A percentile compares a stretch with the other conserved stretches of the same genome.
Evolutionary conservation across 2,329 filamentous ascomycete genomes (phyloP).

Genomic region (Microdochium trichocladiopsis): DNA sequence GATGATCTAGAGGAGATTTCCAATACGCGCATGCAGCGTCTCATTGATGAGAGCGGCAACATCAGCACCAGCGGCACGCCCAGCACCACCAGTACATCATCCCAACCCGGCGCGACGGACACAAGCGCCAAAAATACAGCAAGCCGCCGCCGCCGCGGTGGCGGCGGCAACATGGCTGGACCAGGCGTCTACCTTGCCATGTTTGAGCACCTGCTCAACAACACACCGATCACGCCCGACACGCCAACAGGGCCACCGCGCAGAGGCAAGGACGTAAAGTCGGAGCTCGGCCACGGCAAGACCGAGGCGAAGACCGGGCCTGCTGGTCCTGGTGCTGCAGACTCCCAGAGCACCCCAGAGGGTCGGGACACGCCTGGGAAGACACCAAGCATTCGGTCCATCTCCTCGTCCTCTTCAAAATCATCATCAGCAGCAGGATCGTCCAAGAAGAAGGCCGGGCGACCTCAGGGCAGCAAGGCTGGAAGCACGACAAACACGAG

Average conservation of each 20-base stretch:
- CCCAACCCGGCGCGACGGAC: no score
- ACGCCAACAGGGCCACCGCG: conserved; percentile 44
- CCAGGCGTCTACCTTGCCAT: conserved; percentile 66
- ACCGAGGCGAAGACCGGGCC: neutral
- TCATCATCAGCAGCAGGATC: no score
- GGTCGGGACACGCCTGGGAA: neutral
- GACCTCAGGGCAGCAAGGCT: no score
- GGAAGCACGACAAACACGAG: neutral
- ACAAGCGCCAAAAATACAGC: neutral
- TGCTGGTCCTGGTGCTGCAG: neutral
- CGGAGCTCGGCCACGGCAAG: neutral
- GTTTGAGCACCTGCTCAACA: conserved; percentile 66
- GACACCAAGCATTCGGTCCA: neutral
- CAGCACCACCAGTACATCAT: neutral
- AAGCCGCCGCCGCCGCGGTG: conserved; percentile 8
- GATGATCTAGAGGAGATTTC: conserved; percentile 46
- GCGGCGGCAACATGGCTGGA: conserved; percentile 37
- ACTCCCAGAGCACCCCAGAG: neutral
- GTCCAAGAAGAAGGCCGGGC: neutral
- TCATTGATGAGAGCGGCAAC: conserved; percentile 35
- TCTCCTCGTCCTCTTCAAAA: neutral
- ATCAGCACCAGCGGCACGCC: neutral
- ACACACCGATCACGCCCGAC: conserved; percentile 60
- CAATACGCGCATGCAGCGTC: conserved; percentile 42
- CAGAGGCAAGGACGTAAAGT: conserved; percentile 40